A percentile compares a stretch with the other conserved stretches of the same genome.
Conservation (phyloP, 2,329 filamentous ascomycete genomes). For the Xylaria hypoxylon region DNA sequence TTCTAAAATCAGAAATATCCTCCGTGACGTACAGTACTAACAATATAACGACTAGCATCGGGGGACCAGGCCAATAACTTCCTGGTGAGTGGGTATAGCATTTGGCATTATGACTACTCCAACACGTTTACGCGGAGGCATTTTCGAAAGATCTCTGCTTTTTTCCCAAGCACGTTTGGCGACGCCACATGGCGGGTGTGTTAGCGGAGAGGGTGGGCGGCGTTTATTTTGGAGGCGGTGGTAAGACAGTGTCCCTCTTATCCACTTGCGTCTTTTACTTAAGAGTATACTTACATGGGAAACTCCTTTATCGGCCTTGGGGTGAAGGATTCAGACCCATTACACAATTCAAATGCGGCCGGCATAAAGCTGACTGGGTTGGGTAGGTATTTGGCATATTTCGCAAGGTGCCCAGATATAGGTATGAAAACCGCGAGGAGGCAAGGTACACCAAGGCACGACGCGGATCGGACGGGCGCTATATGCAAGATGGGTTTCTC, state of each 20-base stretch:
- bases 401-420: constrained; percentile 8
- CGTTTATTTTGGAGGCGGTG: background rate
- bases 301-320: background rate
- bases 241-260: background rate
- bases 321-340: background rate
- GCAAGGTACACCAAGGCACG: constrained; percentile 12
- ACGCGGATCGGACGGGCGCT: constrained; percentile 29
- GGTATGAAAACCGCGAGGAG: background rate
- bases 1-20: background rate
- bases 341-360: background rate
- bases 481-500: constrained; percentile 37
- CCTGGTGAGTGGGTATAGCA: constrained; percentile 21
- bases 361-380: constrained; percentile 7
- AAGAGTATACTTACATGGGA: background rate
- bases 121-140: constrained; percentile 10
- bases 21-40: background rate
- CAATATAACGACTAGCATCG: constrained; percentile 17
- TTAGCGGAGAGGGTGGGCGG: constrained; percentile 6
- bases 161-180: constrained; percentile 2
- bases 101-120: background rate
- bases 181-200: constrained; percentile 8
- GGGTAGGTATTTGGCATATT: constrained; percentile 14
- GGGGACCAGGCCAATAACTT: constrained; percentile 31
- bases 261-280: background rate
- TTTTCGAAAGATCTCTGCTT: constrained; percentile 22